phyloP scores from a whole-genome alignment of 108 stramenopile species.

The Skeletonema grethae region DNA sequence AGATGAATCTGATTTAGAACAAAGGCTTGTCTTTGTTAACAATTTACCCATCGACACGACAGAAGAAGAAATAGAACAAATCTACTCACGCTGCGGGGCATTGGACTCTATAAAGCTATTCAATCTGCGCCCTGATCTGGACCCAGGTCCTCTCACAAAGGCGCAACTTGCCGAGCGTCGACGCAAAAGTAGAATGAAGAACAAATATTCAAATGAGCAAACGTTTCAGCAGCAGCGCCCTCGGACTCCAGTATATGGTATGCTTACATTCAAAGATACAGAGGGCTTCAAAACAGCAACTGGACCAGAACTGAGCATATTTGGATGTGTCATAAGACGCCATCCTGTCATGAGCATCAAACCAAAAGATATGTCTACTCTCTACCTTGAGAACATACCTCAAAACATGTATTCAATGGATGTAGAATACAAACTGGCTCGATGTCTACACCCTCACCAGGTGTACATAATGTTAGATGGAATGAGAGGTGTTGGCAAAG shows the following conservation, averaged over 20 bases:
- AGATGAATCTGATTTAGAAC: conserved; percentile 20
- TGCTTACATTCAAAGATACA: conserved; percentile 57
- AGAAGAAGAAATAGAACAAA: conserved; percentile 53
- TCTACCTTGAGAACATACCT: conserved; percentile 74
- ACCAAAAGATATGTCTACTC: conserved; percentile 52
- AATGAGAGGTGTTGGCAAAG: conserved; percentile 35
- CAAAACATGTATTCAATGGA: conserved; percentile 53
- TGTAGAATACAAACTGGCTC: conserved; percentile 64
- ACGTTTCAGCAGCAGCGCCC: conserved; percentile 50
- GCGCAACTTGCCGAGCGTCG: conserved; percentile 49
- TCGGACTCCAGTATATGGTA: conserved; percentile 78
- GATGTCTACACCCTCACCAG: conserved; percentile 56
- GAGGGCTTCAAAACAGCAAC: conserved; percentile 55
- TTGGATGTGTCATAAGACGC: conserved; percentile 76
- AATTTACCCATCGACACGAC: conserved; percentile 83
- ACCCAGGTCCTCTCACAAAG: conserved; percentile 66
- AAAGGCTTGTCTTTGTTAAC: conserved; percentile 69
- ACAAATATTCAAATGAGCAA: conserved; percentile 6
- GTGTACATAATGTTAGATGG: conserved; percentile 64
- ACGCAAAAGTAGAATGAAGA: conserved; percentile 34
- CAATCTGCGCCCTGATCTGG: conserved; percentile 74
- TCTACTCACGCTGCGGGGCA: conserved; percentile 72
- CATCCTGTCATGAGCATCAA: conserved; percentile 68
- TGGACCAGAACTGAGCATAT: conserved; percentile 60
- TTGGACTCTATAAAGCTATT: conserved; percentile 69